Conservation (phyloP, 2,329 filamentous ascomycete species). For the Claviceps fusiformis region DNA sequence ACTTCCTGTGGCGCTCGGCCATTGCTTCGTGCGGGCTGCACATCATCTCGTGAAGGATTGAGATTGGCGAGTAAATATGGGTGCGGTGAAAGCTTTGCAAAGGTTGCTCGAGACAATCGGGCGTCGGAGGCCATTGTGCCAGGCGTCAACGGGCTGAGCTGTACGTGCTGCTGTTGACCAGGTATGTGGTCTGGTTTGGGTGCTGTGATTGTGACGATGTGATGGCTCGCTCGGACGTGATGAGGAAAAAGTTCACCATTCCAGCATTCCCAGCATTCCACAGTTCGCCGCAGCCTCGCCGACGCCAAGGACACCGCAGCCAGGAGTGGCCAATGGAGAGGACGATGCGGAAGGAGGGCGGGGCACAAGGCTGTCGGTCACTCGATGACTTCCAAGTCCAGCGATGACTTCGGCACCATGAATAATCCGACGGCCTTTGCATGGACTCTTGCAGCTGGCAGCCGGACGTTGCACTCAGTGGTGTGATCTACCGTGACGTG, state of each 20-base stretch:
- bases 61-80: slow-evolving; percentile 86
- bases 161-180: background rate
- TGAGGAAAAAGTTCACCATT: slow-evolving; percentile 2
- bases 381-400: too few species aligned
- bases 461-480: too few species aligned
- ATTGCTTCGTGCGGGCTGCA: slow-evolving; percentile 57
- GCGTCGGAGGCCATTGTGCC: slow-evolving; percentile 17
- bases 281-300: slow-evolving; percentile 1
- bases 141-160: background rate
- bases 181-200: background rate
- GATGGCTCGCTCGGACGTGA: background rate
- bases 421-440: too few species aligned
- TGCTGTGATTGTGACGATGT: background rate
- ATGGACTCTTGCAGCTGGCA: too few species aligned
- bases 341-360: background rate
- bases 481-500: too few species aligned
- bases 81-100: slow-evolving; percentile 79
- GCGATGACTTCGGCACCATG: too few species aligned
- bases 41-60: slow-evolving; percentile 38
- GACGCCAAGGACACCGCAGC: background rate
- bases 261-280: background rate
- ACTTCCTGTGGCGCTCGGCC: slow-evolving; percentile 58
- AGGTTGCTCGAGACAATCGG: slow-evolving; percentile 50
- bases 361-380: background rate
- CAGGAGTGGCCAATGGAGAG: background rate